Percentiles rank a stretch among this genome's conserved stretches.
phyloP scores from a whole-genome alignment of 805 yeast genomes.

The Ogataea trehaloabstinens region DNA sequence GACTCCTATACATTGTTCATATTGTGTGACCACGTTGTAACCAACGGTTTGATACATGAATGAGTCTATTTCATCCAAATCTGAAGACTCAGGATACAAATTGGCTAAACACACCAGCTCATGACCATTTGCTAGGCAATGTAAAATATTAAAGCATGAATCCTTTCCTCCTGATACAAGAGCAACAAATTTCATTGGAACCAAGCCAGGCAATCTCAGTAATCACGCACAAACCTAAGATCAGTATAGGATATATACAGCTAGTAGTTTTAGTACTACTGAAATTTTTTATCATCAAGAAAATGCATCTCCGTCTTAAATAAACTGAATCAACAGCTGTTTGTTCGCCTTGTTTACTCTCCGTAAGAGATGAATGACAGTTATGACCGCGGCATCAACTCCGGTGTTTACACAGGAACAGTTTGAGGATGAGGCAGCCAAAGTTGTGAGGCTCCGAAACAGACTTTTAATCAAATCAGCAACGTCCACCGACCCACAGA shows the following conservation, averaged over 20 bases:
- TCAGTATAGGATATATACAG: no score
- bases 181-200: slow-evolving; percentile 85
- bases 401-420: slow-evolving; percentile 3
- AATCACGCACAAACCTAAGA: no score
- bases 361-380: no score
- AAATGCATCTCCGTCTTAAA: no score
- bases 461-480: slow-evolving; percentile 21
- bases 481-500: slow-evolving; percentile 17
- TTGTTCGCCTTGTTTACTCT: no score
- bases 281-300: no score
- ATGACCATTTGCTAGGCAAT: slow-evolving; percentile 84
- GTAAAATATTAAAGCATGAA: slow-evolving; percentile 84
- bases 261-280: no score
- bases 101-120: slow-evolving; percentile 84
- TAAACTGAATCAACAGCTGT: no score
- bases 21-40: slow-evolving; percentile 66
- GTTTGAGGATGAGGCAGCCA: slow-evolving; percentile 18
- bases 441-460: slow-evolving; percentile 19
- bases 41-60: slow-evolving; percentile 99
- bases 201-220: no score
- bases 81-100: slow-evolving; percentile 54
- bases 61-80: slow-evolving; percentile 76
- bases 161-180: slow-evolving; percentile 95
- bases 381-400: no score
- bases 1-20: slow-evolving; percentile 67